These are phyloP conservation scores for Metarhizium anisopliae DNA, from an alignment of 2,329 filamentous ascomycete genomes.

Conservation along the genomic window DNA sequence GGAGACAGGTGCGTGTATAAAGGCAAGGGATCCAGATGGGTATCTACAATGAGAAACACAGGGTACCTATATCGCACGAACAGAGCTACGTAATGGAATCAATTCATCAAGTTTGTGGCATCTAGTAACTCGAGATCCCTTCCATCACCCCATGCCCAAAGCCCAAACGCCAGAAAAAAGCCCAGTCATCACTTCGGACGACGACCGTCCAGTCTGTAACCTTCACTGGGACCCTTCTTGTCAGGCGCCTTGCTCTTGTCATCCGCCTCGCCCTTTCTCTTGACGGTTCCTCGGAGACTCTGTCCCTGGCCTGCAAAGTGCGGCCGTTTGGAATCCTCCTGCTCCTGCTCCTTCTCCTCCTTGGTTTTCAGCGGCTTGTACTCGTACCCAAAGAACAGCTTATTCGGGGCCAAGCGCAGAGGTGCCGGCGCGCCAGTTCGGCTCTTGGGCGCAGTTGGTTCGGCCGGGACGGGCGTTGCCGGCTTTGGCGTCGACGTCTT, in stretches of 20 bases:
- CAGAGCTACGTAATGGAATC: background rate
- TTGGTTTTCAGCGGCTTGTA: constrained; percentile 80
- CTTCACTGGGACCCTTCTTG: constrained; percentile 36
- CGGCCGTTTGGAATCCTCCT: constrained; percentile 55
- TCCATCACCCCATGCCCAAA: background rate
- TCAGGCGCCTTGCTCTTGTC: constrained; percentile 37
- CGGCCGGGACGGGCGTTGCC: constrained; percentile 54
- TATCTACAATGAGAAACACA: background rate
- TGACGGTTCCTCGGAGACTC: constrained; percentile 59
- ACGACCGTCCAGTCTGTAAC: constrained; percentile 35
- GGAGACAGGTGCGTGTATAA: too few relatives aligned
- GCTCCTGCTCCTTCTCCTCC: constrained; percentile 59
- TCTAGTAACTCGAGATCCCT: background rate
- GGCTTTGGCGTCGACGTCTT: constrained; percentile 60
- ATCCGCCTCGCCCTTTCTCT: constrained; percentile 56
- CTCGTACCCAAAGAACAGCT: constrained; percentile 95
- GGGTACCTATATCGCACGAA: background rate
- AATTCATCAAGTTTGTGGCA: background rate
- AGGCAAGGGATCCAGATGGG: background rate
- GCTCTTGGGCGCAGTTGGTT: constrained; percentile 24
- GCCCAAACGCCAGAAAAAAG: constrained; percentile 14
- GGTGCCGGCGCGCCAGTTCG: constrained; percentile 75
- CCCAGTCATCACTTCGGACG: constrained; percentile 14
- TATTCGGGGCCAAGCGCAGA: constrained; percentile 73
- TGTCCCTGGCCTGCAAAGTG: constrained; percentile 80